Evolutionary conservation across 78 protist genomes (phyloP).

Genomic region (Dictyostelium purpureum): DNA sequence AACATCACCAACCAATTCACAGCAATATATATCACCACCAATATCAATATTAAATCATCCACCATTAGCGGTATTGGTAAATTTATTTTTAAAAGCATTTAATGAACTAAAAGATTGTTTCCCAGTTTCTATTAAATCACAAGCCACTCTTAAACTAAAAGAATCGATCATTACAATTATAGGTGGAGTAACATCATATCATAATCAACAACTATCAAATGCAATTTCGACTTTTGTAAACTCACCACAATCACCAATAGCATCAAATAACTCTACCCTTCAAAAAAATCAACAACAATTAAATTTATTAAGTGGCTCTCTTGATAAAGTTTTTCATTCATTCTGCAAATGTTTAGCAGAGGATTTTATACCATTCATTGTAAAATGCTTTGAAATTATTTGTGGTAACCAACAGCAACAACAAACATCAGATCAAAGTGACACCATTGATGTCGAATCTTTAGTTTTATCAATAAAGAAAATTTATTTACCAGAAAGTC

Average conservation of each 20-base stretch:
- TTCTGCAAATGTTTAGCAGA: slow-evolving; percentile 39
- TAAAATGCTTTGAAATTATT: slow-evolving; percentile 41
- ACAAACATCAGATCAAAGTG: not conserved
- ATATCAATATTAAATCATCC: slow-evolving; percentile 19
- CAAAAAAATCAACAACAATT: not conserved
- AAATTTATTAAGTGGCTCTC: not conserved
- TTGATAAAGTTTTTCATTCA: not conserved
- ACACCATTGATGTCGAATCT: not conserved
- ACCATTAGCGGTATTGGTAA: slow-evolving; percentile 54
- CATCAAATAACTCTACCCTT: too few species aligned
- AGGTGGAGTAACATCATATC: slow-evolving; percentile 44
- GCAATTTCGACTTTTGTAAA: not conserved
- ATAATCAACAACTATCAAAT: slow-evolving; percentile 30
- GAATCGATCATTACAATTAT: slow-evolving; percentile 14
- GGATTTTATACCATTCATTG: slow-evolving; percentile 62
- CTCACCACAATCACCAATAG: not conserved
- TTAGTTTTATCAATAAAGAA: slow-evolving; percentile 13
- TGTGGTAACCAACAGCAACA: not conserved
- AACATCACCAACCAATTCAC: not conserved
- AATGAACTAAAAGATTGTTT: slow-evolving; percentile 64
- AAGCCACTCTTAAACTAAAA: not conserved
- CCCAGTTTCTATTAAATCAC: slow-evolving; percentile 36
- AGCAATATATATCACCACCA: slow-evolving; percentile 37
- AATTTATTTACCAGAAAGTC: slow-evolving; percentile 1
- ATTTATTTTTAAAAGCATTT: slow-evolving; percentile 41